Evolutionary conservation across 306 rosid genomes (phyloP), one percentile per base, ranked within the genome.

Genomic region (Sindora glabra): DNA sequence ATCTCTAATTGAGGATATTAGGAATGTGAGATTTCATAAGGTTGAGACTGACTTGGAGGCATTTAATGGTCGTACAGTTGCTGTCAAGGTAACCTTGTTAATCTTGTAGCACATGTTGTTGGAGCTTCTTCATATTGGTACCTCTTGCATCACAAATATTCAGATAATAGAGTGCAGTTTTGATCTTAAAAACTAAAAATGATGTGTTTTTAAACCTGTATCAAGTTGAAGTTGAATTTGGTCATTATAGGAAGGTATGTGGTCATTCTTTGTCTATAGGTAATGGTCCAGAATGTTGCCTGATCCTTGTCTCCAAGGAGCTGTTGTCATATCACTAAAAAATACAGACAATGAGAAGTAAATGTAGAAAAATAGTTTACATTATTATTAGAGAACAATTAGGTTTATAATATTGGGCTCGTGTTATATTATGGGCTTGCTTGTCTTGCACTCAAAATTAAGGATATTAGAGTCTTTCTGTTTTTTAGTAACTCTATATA

Each of bases 1-100:
- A 67, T 86, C 99, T 71, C 82, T 94, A n/a, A 67, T 89, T 57
- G 96, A 89, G 68, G 99, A 94, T 66, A 89, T 94, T 61, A 81
- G 87, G 58, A 83, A 89, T 73, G 95, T 86, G 45, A 75, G 99
- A 80, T 92, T 92, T 77, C 97, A 86, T 74, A 92, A 92, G 76
- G 89, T 89, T 23, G 90, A 89, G 76, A 84, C 87, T 33, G 88
- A 90, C 67, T 82, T 94, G 69, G 97, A 84, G 73, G 79, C 89
- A 30, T 84, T 94, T 38, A 90, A 75, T 77, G 95, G 90, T 33
- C 90, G 94, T 13, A 82, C 97, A 64, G 64, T 94, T 60, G 97
- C 99, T 30, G 96, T 94, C 30, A 86, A 79, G 96, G 99, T 94
- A 83, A 49, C 45, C 46, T 56, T 8, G 54, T 59, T 33, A 38